Base-by-base conservation (phyloP, 2,329 filamentous ascomycete species). In the Gyromitra esculenta region DNA sequence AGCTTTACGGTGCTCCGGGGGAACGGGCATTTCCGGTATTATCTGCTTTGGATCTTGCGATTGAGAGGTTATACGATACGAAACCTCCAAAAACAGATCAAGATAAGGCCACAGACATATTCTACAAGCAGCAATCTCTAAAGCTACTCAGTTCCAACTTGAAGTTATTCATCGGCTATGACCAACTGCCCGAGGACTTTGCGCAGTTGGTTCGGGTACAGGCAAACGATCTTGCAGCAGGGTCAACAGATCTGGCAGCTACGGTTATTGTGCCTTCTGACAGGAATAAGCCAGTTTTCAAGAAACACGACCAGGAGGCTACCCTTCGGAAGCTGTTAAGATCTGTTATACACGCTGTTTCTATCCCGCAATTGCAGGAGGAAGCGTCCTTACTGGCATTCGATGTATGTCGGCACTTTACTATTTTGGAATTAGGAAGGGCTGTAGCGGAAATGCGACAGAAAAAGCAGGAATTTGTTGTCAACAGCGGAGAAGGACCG, bases 111-210 rank as follows among this genome's bases (percentile, higher is more conserved):
- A 89, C 92, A 45, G 95, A 98, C 81, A 86, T 86, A 0, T 96
- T 92, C 83, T 97, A 99, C 86, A 98, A 98, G 85, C 92, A 92
- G 82, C 94, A 99, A 84, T 93, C 96, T 0, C 90, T 97, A 80
- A 90, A 94, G 77, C 87, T 98, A 81, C 90, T 99, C 81, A 93
- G 91, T 79, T 89, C 94, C 0, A 94, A 98, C 81, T 86, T 97
- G 67, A 99, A 98, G 85, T 86, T 99, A 41, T 89, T 95, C 70
- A 91, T 99, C 73, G 96, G 96, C 2, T 89, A 90, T 77, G 96
- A 99, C 81, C 91, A 88, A 81, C 86, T 98, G 11, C 95, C 95
- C 0, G 96, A 99, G 6, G 95, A 99, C 79, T 89, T 98, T 78
- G 90, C 93, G 2, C 89, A 92, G 57, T 86, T 96, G 7, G 88